Evolutionary conservation across 352 stramenopile genomes (phyloP), one percentile per base, ranked within the genome.

Genomic region (Thraustochytrium sp.): DNA sequence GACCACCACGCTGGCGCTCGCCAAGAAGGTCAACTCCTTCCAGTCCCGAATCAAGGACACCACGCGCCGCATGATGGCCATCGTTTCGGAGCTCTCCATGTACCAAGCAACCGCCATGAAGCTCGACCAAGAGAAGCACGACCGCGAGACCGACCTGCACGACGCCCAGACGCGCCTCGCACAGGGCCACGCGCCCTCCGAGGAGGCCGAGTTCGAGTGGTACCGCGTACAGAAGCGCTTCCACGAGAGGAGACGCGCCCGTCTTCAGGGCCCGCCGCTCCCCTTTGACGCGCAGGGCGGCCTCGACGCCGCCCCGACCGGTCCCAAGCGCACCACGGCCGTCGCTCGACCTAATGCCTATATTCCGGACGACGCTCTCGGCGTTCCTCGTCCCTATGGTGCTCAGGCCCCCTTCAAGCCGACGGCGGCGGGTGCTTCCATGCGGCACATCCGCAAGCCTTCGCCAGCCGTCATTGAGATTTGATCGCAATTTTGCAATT

Each of bases 91-190:
- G 88, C 86, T 98, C 11, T 95, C 91, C 18, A 98, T 98, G 94
- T 97, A 97, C 86, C 94, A 98, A 84, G 94, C 94, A 9, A 97
- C 93, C 13, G 92, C 93, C 23, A 93, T 97, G 87, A 96, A 96
- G 84, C 89, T 98, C 2, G 91, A 97, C 82, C 92, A 97, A 76
- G 93, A 97, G 83, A 96, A 96, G 82, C 88, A 94, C 77, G 88
- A 93, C 46, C 73, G 84, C 21, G 85, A 89, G 38, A 89, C 90
- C 26, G 90, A 93, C 42, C 87, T 94, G 9, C 89, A 94, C 42
- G 90, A 93, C 29, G 90, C 87, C 13, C 84, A 86, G 8, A 91
- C 90, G 65, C 89, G 89, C 0, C 77, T 90, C 51, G 84, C 92
- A 3, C 85, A 89, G 16, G 92, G 92, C 2, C 87, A 94, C 34